phyloP scores from a whole-genome alignment of 495 filamentous ascomycete species.

The Trichodelitschia bisporula region DNA sequence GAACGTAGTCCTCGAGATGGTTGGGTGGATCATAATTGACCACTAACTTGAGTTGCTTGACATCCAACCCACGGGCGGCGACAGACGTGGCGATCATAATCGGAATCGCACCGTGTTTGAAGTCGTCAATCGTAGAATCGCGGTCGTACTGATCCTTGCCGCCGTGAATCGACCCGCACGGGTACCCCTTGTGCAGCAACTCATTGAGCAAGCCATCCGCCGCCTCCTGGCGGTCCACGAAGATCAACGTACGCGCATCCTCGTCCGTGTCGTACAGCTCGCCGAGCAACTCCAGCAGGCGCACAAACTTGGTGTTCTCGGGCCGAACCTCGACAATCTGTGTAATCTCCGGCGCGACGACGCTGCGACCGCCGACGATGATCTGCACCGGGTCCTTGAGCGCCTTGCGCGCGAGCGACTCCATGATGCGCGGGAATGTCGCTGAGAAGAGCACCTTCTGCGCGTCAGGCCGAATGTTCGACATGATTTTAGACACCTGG shows the following conservation, averaged over 20 bases:
- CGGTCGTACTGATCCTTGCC: constrained; percentile 91
- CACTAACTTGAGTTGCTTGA: constrained; percentile 88
- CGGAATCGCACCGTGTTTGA: constrained; percentile 75
- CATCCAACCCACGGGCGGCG: constrained; percentile 83
- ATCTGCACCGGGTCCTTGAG: constrained; percentile 77
- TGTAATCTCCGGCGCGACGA: constrained; percentile 84
- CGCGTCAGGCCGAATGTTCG: constrained; percentile 68
- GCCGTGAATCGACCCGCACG: constrained; percentile 89
- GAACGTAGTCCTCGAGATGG: constrained; percentile 94
- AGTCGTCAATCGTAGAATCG: constrained; percentile 82
- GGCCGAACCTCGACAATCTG: constrained; percentile 78
- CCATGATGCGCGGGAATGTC: constrained; percentile 88
- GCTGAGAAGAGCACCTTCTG: constrained; percentile 94
- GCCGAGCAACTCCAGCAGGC: constrained; percentile 65
- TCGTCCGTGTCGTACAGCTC: constrained; percentile 72
- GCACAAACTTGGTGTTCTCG: constrained; percentile 63
- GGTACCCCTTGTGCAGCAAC: constrained; percentile 71
- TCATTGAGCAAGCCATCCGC: constrained; percentile 67
- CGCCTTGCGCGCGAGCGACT: constrained; percentile 68
- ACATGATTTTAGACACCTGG: constrained; percentile 90
- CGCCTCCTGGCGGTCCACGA: constrained; percentile 86
- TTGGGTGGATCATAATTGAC: constrained; percentile 95
- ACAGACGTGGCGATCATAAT: constrained; percentile 90
- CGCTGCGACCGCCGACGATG: constrained; percentile 68
- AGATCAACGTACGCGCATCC: constrained; percentile 71